phyloP scores from a whole-genome alignment of 2,329 filamentous ascomycete species.

The Alternaria triticimaculans region DNA sequence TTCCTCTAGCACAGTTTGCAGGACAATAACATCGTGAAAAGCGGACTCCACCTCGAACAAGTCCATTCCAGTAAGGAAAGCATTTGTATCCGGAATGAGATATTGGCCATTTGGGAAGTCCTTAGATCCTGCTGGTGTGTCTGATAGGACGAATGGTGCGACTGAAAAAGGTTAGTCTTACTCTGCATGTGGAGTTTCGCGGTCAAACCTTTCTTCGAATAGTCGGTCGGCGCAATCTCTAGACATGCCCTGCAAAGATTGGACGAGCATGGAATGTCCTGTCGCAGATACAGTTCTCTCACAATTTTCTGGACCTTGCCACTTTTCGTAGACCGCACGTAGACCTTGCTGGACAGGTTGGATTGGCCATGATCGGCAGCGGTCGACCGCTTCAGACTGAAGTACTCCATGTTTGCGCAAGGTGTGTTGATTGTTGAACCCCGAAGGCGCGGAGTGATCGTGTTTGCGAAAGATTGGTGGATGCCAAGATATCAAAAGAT shows the following conservation, averaged over 20 bases:
- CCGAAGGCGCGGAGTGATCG: slow-evolving; percentile 12
- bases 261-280: slow-evolving; percentile 97
- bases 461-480: slow-evolving; percentile 30
- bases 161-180: slow-evolving; percentile 58
- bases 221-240: slow-evolving; percentile 76
- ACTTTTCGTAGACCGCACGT: slow-evolving; percentile 90
- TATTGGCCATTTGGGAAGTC: slow-evolving; percentile 88
- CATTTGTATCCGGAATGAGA: slow-evolving; percentile 94
- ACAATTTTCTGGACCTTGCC: slow-evolving; percentile 99
- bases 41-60: slow-evolving; percentile 90
- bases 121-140: slow-evolving; percentile 83
- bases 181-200: slow-evolving; percentile 11
- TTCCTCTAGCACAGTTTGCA: slow-evolving; percentile 96
- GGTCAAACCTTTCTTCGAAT: slow-evolving; percentile 72
- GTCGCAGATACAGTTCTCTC: slow-evolving; percentile 90
- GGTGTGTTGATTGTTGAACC: slow-evolving; percentile 8
- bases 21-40: slow-evolving; percentile 95
- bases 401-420: slow-evolving; percentile 41
- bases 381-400: slow-evolving; percentile 65
- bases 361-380: slow-evolving; percentile 63
- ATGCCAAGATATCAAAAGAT: slow-evolving; percentile 39
- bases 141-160: slow-evolving; percentile 84
- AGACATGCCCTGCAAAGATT: slow-evolving; percentile 82
- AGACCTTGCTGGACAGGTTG: slow-evolving; percentile 93
- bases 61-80: slow-evolving; percentile 94